phyloP scores from a whole-genome alignment of 2,329 filamentous ascomycete genomes.

The Diaporthe sp. region DNA sequence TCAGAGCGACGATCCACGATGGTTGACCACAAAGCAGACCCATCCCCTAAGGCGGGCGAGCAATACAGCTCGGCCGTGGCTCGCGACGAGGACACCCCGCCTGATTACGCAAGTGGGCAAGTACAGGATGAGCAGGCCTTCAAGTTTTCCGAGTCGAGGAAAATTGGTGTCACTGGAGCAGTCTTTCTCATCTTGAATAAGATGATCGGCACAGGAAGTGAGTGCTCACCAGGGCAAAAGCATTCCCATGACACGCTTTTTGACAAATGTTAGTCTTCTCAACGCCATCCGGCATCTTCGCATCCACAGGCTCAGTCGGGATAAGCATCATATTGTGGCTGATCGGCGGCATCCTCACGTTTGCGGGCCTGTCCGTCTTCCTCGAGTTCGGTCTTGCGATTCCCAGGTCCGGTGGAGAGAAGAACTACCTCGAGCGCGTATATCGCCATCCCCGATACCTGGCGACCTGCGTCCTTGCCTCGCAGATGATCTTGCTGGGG shows the following conservation, averaged over 20 bases:
- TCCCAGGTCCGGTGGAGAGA: conserved; percentile 73
- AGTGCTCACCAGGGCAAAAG: conserved; percentile 41
- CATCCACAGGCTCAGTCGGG: conserved; percentile 65
- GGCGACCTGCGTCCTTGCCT: conserved; percentile 69
- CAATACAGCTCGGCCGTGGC: not conserved
- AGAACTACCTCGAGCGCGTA: conserved; percentile 75
- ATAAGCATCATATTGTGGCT: conserved; percentile 54
- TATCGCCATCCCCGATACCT: conserved; percentile 70
- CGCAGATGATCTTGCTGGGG: conserved; percentile 72
- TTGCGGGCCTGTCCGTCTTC: conserved; percentile 71
- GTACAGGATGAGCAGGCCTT: conserved; percentile 48
- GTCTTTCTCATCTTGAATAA: conserved; percentile 69
- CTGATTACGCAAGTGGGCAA: not conserved
- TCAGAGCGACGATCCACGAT: not conserved
- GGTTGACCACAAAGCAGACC: conserved; percentile 5
- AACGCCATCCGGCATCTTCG: conserved; percentile 65
- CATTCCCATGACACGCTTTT: not conserved
- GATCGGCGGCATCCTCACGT: conserved; percentile 64
- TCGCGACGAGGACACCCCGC: not conserved
- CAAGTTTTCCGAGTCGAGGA: conserved; percentile 55
- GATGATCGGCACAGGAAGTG: conserved; percentile 71
- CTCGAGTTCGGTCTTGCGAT: conserved; percentile 74
- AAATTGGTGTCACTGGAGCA: conserved; percentile 65
- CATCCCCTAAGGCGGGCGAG: not conserved
- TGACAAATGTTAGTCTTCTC: conserved; percentile 57